Percentiles rank a stretch among this genome's conserved stretches.
Conservation (phyloP, 495 filamentous ascomycete species). For the Viridothelium virens region DNA sequence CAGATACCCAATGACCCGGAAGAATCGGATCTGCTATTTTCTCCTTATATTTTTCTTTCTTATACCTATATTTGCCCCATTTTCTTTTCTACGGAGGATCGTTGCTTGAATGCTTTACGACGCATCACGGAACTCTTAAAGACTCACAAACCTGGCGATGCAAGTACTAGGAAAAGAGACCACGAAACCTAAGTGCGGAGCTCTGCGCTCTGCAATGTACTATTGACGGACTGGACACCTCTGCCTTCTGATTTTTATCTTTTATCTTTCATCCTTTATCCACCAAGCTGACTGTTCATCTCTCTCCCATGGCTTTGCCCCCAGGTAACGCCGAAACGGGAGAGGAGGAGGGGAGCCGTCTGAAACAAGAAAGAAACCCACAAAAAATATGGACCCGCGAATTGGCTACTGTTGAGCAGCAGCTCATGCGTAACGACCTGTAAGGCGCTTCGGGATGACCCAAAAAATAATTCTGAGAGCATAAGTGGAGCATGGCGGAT, state of each 20-base stretch:
- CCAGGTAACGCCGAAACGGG: too few relatives aligned
- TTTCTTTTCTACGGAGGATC: neutral
- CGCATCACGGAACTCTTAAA: neutral
- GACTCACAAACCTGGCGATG: too few relatives aligned
- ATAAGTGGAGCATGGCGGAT: neutral
- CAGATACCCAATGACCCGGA: neutral
- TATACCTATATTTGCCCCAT: neutral
- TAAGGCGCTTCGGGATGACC: neutral
- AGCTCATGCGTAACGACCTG: neutral
- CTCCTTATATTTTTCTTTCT: neutral
- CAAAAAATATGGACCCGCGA: neutral
- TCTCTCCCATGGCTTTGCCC: too few relatives aligned
- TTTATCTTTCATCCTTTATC: too few relatives aligned
- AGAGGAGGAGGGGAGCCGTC: too few relatives aligned
- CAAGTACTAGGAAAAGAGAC: too few relatives aligned
- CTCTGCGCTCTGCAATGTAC: too few relatives aligned
- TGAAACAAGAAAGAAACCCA: neutral
- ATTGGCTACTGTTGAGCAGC: neutral
- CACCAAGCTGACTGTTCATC: too few relatives aligned
- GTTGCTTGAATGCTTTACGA: neutral
- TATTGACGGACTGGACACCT: too few relatives aligned
- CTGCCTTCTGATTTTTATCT: too few relatives aligned
- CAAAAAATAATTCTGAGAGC: neutral
- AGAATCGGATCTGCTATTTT: neutral
- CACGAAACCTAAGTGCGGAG: too few relatives aligned